Evolutionary conservation across 2,329 filamentous ascomycete genomes (phyloP), one percentile per base, ranked within the genome.

Genomic region (Blumeriella jaapii): DNA sequence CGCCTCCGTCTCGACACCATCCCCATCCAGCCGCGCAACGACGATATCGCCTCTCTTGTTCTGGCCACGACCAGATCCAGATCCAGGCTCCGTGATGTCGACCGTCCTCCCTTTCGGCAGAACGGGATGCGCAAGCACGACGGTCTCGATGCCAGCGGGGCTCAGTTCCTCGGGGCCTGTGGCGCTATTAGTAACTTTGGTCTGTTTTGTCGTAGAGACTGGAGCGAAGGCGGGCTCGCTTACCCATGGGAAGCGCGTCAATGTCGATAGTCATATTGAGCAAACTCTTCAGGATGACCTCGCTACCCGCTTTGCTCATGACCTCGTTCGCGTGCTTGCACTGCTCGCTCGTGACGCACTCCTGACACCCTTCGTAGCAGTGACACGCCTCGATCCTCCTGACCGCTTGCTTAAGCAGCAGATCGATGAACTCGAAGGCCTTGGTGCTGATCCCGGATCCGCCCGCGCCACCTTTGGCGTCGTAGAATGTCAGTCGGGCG

Each of bases 401-500:
- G 23, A 91, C 69, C 0, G 87, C 89, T 53, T 87, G 79, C 13
- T 63, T 63, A 1, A 96, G 67, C 20, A 96, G 62, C 20, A 80
- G 56, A 51, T 94, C 85, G 13, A 94, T 68, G 52, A 93, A 93
- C 51, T 96, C 89, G 52, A 96, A 96, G 0, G 86, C 89, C 55
- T 94, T 95, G 24, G 80, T 82, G 42, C 81, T 85, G 48, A 95
- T 93, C 0, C 91, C 91, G 0, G 75, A 81, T 0, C 89, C 89
- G 27, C 74, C 71, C 0, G 81, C 70, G 0, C 89, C 89, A 6
- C 91, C 91, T 59, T 93, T 94, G 2, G 85, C 80, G 55, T 96
- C 91, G 59, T 96, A 98, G 52, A 98, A 94, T 0, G 85, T 94
- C 30, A 98, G 61, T 1, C 91, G 67, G 0, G 86, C 91, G 0